phyloP scores from a whole-genome alignment of 2,329 filamentous ascomycete genomes.

The Penicillium sp. region DNA sequence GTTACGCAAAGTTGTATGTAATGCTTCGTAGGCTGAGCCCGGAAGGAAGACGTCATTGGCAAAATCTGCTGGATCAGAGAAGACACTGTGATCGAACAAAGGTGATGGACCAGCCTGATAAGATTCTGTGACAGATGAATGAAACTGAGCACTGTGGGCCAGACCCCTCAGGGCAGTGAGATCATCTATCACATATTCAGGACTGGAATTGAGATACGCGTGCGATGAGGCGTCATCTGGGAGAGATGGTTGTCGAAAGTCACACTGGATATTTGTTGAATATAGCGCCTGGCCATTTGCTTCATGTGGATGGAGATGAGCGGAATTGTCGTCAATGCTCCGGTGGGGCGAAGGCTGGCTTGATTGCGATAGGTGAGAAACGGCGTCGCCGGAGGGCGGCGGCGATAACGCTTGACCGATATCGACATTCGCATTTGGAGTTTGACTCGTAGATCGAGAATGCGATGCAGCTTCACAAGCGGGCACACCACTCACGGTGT shows the following conservation, averaged over 20 bases:
- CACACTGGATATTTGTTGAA: not conserved
- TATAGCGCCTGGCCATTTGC: not conserved
- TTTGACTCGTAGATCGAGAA: too few relatives aligned
- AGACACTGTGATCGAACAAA: constrained; percentile 24
- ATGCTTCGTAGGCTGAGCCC: constrained; percentile 48
- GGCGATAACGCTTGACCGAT: constrained; percentile 8
- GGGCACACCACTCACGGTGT: too few relatives aligned
- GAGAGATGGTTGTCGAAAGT: constrained; percentile 4
- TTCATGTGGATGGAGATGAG: too few relatives aligned
- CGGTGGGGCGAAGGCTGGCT: too few relatives aligned
- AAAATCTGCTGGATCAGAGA: constrained; percentile 25
- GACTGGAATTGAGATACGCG: constrained; percentile 25
- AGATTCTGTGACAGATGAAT: constrained; percentile 11
- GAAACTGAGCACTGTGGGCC: constrained; percentile 7
- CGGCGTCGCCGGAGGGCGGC: constrained; percentile 8
- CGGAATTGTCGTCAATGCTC: too few relatives aligned
- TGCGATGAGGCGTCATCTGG: constrained; percentile 15
- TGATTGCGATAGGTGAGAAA: constrained; percentile 3
- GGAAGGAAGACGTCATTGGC: constrained; percentile 53
- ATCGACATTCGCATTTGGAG: not conserved
- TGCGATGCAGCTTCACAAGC: too few relatives aligned
- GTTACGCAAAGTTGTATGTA: constrained; percentile 48
- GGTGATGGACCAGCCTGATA: constrained; percentile 24
- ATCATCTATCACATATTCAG: constrained; percentile 23
- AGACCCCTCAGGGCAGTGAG: constrained; percentile 18